A percentile compares a stretch with the other conserved stretches of the same genome.
phyloP scores from a whole-genome alignment of 306 rosid species.

The Cicer chorassanicum region DNA sequence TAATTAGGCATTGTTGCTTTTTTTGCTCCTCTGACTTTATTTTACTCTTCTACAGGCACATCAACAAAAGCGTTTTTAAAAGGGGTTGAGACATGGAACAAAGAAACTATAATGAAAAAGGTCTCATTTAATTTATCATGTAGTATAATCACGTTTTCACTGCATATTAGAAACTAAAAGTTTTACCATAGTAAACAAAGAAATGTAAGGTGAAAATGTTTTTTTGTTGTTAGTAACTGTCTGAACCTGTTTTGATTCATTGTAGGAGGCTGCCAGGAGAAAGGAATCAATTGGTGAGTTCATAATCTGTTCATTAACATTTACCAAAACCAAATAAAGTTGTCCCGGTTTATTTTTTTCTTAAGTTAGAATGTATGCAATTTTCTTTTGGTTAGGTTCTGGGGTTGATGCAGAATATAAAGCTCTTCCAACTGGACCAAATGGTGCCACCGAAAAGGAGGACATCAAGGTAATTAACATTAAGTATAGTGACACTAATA shows the following conservation, averaged over 20 bases:
- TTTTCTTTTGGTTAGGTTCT: slow-evolving; percentile 54
- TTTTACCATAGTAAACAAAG: background rate
- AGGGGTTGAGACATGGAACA: slow-evolving; percentile 91
- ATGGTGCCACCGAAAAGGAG: slow-evolving; percentile 40
- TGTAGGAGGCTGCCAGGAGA: slow-evolving; percentile 70
- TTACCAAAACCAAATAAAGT: slow-evolving; percentile 4
- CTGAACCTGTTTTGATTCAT: slow-evolving; percentile 45
- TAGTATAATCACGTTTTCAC: background rate
- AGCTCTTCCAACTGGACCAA: slow-evolving; percentile 76
- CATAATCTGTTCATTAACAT: slow-evolving; percentile 20
- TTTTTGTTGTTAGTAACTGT: slow-evolving; percentile 41
- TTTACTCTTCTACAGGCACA: slow-evolving; percentile 58
- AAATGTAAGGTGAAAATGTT: background rate
- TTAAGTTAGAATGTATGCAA: slow-evolving; percentile 24
- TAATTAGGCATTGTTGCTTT: slow-evolving; percentile 1
- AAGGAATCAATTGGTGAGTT: slow-evolving; percentile 66
- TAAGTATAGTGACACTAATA: background rate
- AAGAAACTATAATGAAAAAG: slow-evolving; percentile 83
- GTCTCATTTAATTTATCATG: slow-evolving; percentile 37
- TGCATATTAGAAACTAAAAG: slow-evolving; percentile 3
- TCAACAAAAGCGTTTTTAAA: slow-evolving; percentile 85
- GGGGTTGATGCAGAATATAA: slow-evolving; percentile 71
- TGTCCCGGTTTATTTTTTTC: slow-evolving; percentile 1
- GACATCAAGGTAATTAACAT: slow-evolving; percentile 31
- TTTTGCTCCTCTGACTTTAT: slow-evolving; percentile 4